Evolutionary conservation across 225 moss, liverwort and hornwort genomes (phyloP), one percentile per base, ranked within the genome.

Genomic region (Sphagnum tenellum): DNA sequence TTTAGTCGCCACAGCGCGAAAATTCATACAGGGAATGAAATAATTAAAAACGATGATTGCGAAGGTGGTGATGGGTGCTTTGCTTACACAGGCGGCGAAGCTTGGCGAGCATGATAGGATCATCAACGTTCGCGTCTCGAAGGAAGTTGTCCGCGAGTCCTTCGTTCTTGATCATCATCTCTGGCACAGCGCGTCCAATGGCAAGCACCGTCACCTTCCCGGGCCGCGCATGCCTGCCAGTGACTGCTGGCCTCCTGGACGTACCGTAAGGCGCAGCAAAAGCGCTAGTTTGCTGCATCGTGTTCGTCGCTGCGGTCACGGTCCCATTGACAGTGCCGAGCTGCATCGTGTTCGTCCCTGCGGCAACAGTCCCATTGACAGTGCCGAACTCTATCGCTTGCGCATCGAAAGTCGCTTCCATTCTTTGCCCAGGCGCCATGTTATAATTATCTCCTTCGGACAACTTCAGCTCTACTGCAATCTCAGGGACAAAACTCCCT

Each of bases 131-230:
- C 55, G 88, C 73, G 54, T 92, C 75, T 60, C 77, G 59, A 48
- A 98, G 55, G 73, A 65, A 90, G 58, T 68, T 73, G 67, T 90
- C 96, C 3, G 90, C 96, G 57, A 98, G 70, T n/a, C 83, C 90
- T 45, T 93, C 93, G 61, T 98, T 93, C 12, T 80, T 59, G 7
- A 90, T 74, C 12, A 87, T 81, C 54, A 74, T 73, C 12, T 74
- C 77, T 3, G 96, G 96, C 8, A 98, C 86, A 0, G 96, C 92
- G 46, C 92, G 86, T 45, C 96, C 96, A 7, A 98, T 90, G 57
- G 92, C 90, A 47, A 98, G 59, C 29, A 98, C 76, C 12, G 92
- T 72, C 5, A 87, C 57, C 67, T 75, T 90, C 4, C 96, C 92
- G 3, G 93, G 87, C 13, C 75, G 67, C 3, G 81, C 69, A 49